Base-by-base conservation (phyloP, 257 asterid species). In the Lantana camara region DNA sequence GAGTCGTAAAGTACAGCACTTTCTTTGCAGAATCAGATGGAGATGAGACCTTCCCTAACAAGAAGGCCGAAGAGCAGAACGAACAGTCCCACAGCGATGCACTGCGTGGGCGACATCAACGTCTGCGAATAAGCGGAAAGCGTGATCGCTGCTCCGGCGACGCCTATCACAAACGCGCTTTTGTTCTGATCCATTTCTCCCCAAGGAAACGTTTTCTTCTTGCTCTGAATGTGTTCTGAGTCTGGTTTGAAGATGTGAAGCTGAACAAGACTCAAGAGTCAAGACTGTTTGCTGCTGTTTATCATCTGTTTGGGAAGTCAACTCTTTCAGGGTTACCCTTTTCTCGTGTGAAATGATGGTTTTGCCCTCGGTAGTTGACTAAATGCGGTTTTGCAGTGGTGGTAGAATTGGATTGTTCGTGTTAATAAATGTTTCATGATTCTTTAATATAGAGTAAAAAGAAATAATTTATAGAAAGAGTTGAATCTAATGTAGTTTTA, bases 51-150 rank as follows among this genome's bases (percentile, higher is more conserved):
- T 85, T 93, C 97, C 74, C 80, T 80, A 47, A 93, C 83, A 57
- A 93, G 95, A 52, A 90, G 97, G 57, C 97, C 99, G 57, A 83
- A 75, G 81, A 80, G 14, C 3, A 93, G 95, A 67, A 83, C 87
- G 11, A 93, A 21, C 49, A 90, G 66, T 3, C 99, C 99, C 2
- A 50, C 55, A 0, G 64, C 23, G 69, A 90, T 87, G 80, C 96
- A 84, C 45, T 93, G 89, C 1, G 92, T 83, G 0, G 96, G 83
- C 42, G 97, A 73, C 44, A 85, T 53, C 27, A 77, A 7, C 0
- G 92, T 80, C 72, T 93, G 96, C 0, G 97, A 85, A 73, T 90
- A 93, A 16, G 99, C 97, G 0, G 89, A 83, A 8, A 93, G 90
- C 32, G 99, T 93, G 29, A 93, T 75, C 0, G 53, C 72, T 0